Evolutionary conservation across 768 basidiomycete species (phyloP).

Genomic region (Boletus rufocinnamomeus): DNA sequence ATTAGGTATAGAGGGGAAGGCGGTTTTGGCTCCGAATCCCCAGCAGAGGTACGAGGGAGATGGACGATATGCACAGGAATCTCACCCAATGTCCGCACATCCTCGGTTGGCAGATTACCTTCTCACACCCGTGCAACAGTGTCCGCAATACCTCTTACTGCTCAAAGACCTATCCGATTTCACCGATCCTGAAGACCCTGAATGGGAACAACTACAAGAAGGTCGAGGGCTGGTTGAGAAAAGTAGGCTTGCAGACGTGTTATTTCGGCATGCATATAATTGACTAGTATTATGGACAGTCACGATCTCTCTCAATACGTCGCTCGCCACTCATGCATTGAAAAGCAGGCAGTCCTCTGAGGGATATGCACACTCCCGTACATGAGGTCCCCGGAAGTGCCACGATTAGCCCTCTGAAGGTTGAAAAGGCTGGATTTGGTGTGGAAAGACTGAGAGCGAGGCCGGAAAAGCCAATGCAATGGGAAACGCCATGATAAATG

Average conservation of each 20-base stretch:
- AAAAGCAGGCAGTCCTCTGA: too few species aligned
- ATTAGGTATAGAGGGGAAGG: too few species aligned
- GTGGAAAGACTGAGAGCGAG: conserved; percentile 50
- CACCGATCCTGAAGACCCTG: conserved; percentile 65
- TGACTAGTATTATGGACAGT: conserved; percentile 46
- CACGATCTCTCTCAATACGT: conserved; percentile 74
- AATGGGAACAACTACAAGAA: conserved; percentile 59
- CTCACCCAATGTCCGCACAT: conserved; percentile 68
- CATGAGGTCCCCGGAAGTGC: too few species aligned
- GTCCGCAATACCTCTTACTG: conserved; percentile 82
- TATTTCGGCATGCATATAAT: background rate
- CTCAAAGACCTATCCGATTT: conserved; percentile 78
- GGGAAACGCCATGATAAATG: conserved; percentile 80
- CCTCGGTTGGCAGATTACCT: conserved; percentile 84
- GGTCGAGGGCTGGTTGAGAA: conserved; percentile 72
- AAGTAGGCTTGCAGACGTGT: conserved; percentile 47
- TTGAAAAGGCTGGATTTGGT: conserved; percentile 50
- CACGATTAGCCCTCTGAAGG: too few species aligned
- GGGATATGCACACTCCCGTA: too few species aligned
- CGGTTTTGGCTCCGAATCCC: too few species aligned
- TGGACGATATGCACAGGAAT: conserved; percentile 69
- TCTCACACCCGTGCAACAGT: conserved; percentile 83
- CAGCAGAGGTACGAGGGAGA: too few species aligned
- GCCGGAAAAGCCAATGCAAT: conserved; percentile 59
- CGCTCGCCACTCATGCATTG: conserved; percentile 75